These are phyloP conservation scores for Tricharina praecox DNA, from an alignment of 495 filamentous ascomycete species.

Conservation along the genomic window DNA sequence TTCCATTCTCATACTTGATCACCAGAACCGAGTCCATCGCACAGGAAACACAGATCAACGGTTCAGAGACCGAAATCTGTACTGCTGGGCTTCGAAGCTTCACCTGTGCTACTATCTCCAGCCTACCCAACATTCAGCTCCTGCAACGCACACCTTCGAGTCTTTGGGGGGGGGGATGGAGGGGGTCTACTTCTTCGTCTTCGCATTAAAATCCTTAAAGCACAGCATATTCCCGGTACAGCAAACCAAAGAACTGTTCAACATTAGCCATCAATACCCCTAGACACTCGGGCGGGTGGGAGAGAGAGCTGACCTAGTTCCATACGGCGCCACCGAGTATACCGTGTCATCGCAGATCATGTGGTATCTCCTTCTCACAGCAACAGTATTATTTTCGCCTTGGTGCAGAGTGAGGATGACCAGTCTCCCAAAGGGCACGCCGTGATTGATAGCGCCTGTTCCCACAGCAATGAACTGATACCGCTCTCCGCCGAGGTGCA, in stretches of 20 bases:
- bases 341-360: conserved; percentile 20
- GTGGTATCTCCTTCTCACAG: conserved; percentile 20
- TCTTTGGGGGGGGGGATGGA: too few species aligned
- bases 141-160: neutral
- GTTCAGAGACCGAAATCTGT: conserved; percentile 24
- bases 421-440: conserved; percentile 16
- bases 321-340: conserved; percentile 23
- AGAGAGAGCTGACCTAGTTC: conserved; percentile 10
- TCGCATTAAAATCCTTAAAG: conserved; percentile 15
- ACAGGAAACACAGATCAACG: conserved; percentile 24
- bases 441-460: conserved; percentile 19
- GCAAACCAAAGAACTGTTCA: conserved; percentile 19
- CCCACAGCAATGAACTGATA: conserved; percentile 23
- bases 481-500: conserved; percentile 19
- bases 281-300: neutral
- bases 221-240: conserved; percentile 18
- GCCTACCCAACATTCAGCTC: conserved; percentile 2
- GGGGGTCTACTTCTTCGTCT: conserved; percentile 10
- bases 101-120: conserved; percentile 14
- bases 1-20: conserved; percentile 18
- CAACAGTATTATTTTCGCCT: conserved; percentile 13
- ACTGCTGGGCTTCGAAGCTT: conserved; percentile 24
- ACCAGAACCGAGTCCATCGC: conserved; percentile 22
- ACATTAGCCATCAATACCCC: neutral
- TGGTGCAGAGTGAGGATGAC: conserved; percentile 16